These are phyloP conservation scores for Erysimum cheiranthoides DNA, from an alignment of 345 rosid genomes.

Conservation along the genomic window DNA sequence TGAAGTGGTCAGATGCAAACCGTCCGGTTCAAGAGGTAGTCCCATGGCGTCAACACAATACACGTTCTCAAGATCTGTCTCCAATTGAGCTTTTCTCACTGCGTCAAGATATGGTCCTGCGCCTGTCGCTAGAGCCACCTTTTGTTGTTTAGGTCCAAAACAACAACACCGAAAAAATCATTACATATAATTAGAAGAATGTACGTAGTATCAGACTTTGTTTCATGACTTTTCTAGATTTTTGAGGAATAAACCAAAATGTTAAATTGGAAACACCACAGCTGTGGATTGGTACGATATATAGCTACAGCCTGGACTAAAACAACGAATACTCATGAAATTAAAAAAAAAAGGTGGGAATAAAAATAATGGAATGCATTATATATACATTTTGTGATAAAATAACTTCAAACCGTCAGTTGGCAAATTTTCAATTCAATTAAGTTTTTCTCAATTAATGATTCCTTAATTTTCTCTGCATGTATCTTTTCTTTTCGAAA, in stretches of 20 bases:
- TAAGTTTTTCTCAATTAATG: not conserved
- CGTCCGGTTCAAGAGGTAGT: slow-evolving; percentile 66
- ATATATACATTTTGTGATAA: too few relatives aligned
- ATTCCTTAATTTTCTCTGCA: not conserved
- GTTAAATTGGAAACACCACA: slow-evolving; percentile 3
- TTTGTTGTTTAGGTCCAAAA: slow-evolving; percentile 25
- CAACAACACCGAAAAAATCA: not conserved
- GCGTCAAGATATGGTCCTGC: slow-evolving; percentile 56
- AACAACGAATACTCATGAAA: not conserved
- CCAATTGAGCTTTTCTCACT: slow-evolving; percentile 72
- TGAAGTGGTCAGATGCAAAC: slow-evolving; percentile 74
- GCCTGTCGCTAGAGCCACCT: slow-evolving; percentile 83
- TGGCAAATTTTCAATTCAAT: not conserved
- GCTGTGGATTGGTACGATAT: slow-evolving; percentile 24
- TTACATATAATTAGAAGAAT: slow-evolving; percentile 6
- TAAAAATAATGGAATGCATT: not conserved
- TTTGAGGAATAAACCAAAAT: not conserved
- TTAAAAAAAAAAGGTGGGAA: not conserved
- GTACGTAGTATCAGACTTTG: not conserved
- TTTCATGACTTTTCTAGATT: not conserved
- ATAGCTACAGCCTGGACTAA: slow-evolving; percentile 38
- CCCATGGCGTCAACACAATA: slow-evolving; percentile 76
- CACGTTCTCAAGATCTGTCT: slow-evolving; percentile 56
- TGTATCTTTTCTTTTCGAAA: not conserved
- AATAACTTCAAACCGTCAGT: not conserved